Conservation (phyloP, 306 rosid genomes). For the Lathyrus tuberosus region DNA sequence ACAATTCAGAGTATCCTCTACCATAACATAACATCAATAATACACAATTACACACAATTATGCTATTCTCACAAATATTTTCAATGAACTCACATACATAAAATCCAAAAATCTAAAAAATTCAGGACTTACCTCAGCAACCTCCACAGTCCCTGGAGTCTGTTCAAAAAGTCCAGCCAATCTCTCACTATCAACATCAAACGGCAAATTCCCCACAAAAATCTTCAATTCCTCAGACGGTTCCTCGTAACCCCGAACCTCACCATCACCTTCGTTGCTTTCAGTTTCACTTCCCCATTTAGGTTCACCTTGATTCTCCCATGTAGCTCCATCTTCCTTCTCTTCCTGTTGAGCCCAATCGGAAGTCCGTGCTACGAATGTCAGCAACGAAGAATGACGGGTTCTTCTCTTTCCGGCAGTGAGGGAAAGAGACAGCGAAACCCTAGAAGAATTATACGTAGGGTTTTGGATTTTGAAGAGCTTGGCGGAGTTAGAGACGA, state of each 20-base stretch:
- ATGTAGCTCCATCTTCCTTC: conserved; percentile 42
- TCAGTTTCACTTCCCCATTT: conserved; percentile 32
- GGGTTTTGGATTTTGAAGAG: conserved; percentile 53
- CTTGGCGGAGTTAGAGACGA: conserved; percentile 50
- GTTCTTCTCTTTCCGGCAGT: conserved; percentile 22
- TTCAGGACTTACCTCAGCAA: conserved; percentile 70
- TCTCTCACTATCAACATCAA: conserved; percentile 70
- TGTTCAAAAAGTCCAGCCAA: conserved; percentile 74
- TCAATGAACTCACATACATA: neutral
- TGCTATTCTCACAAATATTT: neutral
- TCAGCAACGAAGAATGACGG: conserved; percentile 48
- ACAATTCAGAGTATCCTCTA: no score
- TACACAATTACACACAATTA: no score
- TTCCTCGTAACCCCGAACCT: conserved; percentile 50
- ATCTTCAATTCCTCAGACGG: conserved; percentile 78
- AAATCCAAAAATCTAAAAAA: neutral
- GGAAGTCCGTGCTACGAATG: conserved; percentile 74
- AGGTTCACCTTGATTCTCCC: conserved; percentile 47
- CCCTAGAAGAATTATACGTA: conserved; percentile 40
- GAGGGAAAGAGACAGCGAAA: conserved; percentile 42
- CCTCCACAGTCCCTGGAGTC: conserved; percentile 70
- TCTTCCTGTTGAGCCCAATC: conserved; percentile 78
- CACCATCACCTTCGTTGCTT: conserved; percentile 33
- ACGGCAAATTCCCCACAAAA: conserved; percentile 89
- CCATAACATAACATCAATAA: neutral